These are phyloP conservation scores for Tylopilus plumbeoviolaceoides DNA, from an alignment of 768 basidiomycete species.

Conservation along the genomic window DNA sequence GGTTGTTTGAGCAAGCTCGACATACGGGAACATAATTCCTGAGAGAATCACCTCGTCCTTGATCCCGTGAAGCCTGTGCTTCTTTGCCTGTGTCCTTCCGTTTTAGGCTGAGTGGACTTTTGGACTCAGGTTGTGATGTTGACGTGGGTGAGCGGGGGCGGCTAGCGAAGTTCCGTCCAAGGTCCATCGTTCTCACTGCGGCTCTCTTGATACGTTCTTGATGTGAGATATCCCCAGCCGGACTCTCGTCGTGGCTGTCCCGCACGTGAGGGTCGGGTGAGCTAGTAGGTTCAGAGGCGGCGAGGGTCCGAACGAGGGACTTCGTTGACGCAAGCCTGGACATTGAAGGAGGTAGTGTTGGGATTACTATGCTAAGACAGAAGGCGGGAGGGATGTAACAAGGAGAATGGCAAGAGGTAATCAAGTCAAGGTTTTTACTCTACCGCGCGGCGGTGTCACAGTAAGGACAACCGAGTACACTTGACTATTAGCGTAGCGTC, in stretches of 20 bases:
- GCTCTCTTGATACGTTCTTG: conserved; percentile 51
- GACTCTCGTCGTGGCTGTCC: conserved; percentile 28
- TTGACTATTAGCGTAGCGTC: too few relatives aligned
- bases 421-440: conserved; percentile 7
- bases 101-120: conserved; percentile 53
- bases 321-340: conserved; percentile 24
- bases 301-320: conserved; percentile 17
- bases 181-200: conserved; percentile 56
- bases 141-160: conserved; percentile 31
- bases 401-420: neutral
- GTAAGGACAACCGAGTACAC: conserved; percentile 21
- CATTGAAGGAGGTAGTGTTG: conserved; percentile 14
- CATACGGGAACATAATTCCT: conserved; percentile 16
- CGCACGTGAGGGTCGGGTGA: conserved; percentile 32
- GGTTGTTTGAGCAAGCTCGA: conserved; percentile 7
- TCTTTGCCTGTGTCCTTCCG: conserved; percentile 50
- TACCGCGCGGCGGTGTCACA: too few relatives aligned
- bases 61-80: conserved; percentile 18
- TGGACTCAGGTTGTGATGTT: conserved; percentile 36
- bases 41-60: conserved; percentile 30
- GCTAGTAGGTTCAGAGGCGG: conserved; percentile 25
- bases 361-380: conserved; percentile 7
- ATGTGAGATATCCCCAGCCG: conserved; percentile 26
- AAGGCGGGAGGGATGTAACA: neutral
- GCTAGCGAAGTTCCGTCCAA: conserved; percentile 54